Evolutionary conservation across 2,329 filamentous ascomycete genomes (phyloP).

Genomic region (Lasiodiplodia sp.): DNA sequence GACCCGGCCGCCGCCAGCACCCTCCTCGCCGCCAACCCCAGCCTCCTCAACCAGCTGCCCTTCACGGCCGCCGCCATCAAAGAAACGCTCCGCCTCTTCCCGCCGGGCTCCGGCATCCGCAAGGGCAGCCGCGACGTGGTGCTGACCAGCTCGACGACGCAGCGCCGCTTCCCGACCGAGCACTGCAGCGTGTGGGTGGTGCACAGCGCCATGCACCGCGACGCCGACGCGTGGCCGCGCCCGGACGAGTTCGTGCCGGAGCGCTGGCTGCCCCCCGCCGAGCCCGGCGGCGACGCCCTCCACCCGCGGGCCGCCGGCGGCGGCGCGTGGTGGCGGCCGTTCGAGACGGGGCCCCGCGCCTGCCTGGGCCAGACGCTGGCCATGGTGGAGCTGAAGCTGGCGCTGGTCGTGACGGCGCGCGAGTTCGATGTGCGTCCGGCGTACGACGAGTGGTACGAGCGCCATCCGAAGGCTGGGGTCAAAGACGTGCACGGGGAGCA

Average conservation of each 20-base stretch:
- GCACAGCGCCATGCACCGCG: constrained; percentile 1
- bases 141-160: not conserved
- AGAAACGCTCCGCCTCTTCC: constrained; percentile 43
- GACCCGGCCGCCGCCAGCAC: constrained; percentile 31
- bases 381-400: constrained; percentile 45
- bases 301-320: not conserved
- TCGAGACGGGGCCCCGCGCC: constrained; percentile 47
- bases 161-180: not conserved
- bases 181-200: constrained; percentile 6
- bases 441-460: constrained; percentile 30
- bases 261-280: constrained; percentile 22
- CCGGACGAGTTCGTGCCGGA: constrained; percentile 19
- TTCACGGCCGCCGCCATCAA: constrained; percentile 46
- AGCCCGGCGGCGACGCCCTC: constrained; percentile 1
- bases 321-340: constrained; percentile 43
- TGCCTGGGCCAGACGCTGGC: constrained; percentile 50
- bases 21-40: constrained; percentile 34
- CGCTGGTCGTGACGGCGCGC: constrained; percentile 35
- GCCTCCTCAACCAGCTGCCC: constrained; percentile 40
- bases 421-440: constrained; percentile 37
- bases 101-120: constrained; percentile 34
- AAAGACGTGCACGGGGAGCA: constrained; percentile 32
- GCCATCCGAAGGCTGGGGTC: not conserved
- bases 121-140: not conserved
- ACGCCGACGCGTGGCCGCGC: not conserved